These are phyloP conservation scores for Rhynchosporium graminicola DNA, from an alignment of 2,329 filamentous ascomycete genomes.

Conservation along the genomic window DNA sequence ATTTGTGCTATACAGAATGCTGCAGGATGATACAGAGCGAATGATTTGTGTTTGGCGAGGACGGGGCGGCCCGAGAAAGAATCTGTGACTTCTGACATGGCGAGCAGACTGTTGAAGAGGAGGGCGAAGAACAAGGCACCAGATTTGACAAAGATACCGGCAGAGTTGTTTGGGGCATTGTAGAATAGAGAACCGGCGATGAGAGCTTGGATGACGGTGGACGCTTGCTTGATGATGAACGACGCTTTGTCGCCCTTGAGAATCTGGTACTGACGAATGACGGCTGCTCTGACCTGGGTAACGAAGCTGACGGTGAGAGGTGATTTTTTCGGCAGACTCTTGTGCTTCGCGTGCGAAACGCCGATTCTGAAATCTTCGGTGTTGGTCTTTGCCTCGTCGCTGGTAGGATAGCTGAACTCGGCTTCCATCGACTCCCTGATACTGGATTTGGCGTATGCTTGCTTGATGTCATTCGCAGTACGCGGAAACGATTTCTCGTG, in stretches of 20 bases:
- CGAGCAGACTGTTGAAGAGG: constrained; percentile 61
- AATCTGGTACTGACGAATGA: constrained; percentile 64
- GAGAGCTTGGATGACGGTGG: constrained; percentile 59
- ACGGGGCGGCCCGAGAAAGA: constrained; percentile 62
- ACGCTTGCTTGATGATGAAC: constrained; percentile 62
- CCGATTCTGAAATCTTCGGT: constrained; percentile 54
- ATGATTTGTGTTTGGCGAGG: constrained; percentile 58
- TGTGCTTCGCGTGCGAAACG: constrained; percentile 56
- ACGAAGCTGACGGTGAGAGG: constrained; percentile 57
- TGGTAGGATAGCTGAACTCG: constrained; percentile 59
- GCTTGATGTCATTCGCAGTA: constrained; percentile 47
- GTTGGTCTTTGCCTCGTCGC: constrained; percentile 47
- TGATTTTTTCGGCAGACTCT: constrained; percentile 53
- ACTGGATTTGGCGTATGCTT: constrained; percentile 52
- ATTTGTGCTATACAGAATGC: constrained; percentile 60
- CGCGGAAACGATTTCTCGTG: constrained; percentile 48
- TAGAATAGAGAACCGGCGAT: constrained; percentile 70
- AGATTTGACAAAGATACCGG: constrained; percentile 63
- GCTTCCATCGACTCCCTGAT: constrained; percentile 52
- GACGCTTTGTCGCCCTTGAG: constrained; percentile 65
- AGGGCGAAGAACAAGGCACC: constrained; percentile 66
- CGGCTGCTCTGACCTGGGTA: constrained; percentile 56
- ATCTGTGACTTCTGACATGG: constrained; percentile 66
- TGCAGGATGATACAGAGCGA: constrained; percentile 59
- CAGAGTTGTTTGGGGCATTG: constrained; percentile 56